Conservation (phyloP, 108 stramenopile species). For the Skeletonema potamos region DNA sequence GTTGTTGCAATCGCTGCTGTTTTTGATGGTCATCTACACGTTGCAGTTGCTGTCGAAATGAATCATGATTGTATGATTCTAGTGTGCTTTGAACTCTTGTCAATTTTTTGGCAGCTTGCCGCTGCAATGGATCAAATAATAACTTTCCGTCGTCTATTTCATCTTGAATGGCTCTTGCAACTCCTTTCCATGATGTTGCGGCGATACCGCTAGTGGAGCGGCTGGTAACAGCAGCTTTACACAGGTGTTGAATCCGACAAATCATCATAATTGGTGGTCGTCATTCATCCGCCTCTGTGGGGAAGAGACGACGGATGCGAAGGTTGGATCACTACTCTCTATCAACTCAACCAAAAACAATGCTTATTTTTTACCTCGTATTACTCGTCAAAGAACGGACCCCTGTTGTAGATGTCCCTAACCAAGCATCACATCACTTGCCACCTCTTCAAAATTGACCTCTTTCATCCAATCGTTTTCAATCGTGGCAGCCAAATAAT, state of each 20-base stretch:
- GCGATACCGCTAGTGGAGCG: background rate
- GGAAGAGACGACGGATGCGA: no score
- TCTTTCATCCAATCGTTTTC: no score
- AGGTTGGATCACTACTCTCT: no score
- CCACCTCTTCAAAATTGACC: no score
- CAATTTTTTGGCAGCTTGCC: slow-evolving; percentile 55
- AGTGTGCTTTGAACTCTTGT: slow-evolving; percentile 54
- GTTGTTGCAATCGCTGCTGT: slow-evolving; percentile 1
- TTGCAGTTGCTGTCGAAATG: slow-evolving; percentile 13
- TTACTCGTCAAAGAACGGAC: no score
- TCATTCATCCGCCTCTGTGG: no score
- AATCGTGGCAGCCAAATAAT: no score
- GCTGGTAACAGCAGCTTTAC: background rate
- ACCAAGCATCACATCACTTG: no score
- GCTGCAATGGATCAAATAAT: slow-evolving; percentile 52
- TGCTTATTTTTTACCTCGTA: no score
- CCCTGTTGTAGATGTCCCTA: no score
- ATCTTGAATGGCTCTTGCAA: background rate
- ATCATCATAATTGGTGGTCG: background rate
- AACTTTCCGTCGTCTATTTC: slow-evolving; percentile 12
- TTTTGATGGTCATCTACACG: background rate
- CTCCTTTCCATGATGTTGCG: slow-evolving; percentile 2
- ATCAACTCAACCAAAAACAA: no score
- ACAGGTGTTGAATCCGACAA: background rate
- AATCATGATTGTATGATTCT: slow-evolving; percentile 39